Evolutionary conservation across 2,329 filamentous ascomycete genomes (phyloP).

Genomic region (Fusarium subglutinans): DNA sequence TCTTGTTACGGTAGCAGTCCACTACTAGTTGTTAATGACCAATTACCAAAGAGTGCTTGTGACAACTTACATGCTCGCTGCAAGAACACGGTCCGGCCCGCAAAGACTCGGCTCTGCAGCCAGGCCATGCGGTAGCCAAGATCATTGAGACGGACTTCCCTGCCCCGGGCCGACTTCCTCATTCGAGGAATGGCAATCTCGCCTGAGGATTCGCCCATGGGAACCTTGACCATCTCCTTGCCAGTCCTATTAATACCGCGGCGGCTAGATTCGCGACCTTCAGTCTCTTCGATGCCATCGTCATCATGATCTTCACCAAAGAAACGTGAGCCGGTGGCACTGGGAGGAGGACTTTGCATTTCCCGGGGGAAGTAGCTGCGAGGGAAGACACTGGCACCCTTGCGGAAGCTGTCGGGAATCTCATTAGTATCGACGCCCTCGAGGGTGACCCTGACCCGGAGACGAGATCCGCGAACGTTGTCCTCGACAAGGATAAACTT

Average conservation of each 20-base stretch:
- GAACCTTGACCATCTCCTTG: constrained; percentile 66
- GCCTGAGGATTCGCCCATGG: constrained; percentile 73
- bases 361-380: constrained; percentile 92
- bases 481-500: constrained; percentile 98
- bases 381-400: constrained; percentile 88
- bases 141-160: constrained; percentile 92
- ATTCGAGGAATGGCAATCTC: constrained; percentile 81
- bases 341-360: constrained; percentile 87
- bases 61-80: constrained; percentile 84
- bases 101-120: constrained; percentile 93
- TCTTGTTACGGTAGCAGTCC: constrained; percentile 94
- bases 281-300: constrained; percentile 62
- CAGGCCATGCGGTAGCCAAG: constrained; percentile 95
- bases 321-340: constrained; percentile 77
- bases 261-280: constrained; percentile 56
- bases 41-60: background rate
- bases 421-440: constrained; percentile 94
- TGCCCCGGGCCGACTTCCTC: constrained; percentile 73
- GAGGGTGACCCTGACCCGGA: constrained; percentile 91
- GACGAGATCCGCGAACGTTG: constrained; percentile 78
- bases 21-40: constrained; percentile 60
- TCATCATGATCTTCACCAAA: constrained; percentile 73
- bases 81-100: constrained; percentile 84
- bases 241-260: constrained; percentile 46
- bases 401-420: constrained; percentile 94